A percentile compares a stretch with the other conserved stretches of the same genome.
phyloP scores from a whole-genome alignment of 805 yeast genomes.

The Teunomyces barrocoloradensis region DNA sequence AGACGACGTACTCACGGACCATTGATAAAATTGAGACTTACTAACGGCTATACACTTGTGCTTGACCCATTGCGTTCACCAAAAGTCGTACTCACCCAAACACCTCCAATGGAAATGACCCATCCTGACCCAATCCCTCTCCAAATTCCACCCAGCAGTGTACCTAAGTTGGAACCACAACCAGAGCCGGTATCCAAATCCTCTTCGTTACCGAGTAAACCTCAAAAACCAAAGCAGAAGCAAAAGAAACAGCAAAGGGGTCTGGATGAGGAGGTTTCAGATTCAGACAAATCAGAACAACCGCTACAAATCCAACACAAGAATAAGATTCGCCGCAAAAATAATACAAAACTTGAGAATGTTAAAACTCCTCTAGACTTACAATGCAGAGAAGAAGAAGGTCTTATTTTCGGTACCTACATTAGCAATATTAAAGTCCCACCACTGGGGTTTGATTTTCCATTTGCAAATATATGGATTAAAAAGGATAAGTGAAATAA shows the following conservation, averaged over 20 bases:
- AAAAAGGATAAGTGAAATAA: not conserved
- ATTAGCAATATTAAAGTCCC: not conserved
- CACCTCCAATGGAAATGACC: not conserved
- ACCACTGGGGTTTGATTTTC: conserved; percentile 3
- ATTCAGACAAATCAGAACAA: not conserved
- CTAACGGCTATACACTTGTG: conserved; percentile 35
- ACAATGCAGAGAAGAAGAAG: not conserved
- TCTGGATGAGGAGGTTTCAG: not conserved
- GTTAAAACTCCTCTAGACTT: not conserved
- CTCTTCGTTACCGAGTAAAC: too few species aligned
- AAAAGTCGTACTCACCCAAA: conserved; percentile 9
- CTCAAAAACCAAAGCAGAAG: too few species aligned
- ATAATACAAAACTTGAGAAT: not conserved
- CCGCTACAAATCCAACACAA: not conserved
- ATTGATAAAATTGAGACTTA: conserved; percentile 31
- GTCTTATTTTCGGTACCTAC: conserved; percentile 1
- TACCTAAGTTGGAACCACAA: not conserved
- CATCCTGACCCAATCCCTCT: too few species aligned
- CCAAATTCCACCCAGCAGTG: not conserved
- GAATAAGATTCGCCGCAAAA: not conserved
- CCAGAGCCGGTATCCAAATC: not conserved
- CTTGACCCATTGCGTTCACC: conserved; percentile 40
- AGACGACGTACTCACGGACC: conserved; percentile 34
- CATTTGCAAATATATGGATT: not conserved
- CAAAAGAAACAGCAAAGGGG: too few species aligned